Evolutionary conservation across 73 alveolate genomes (phyloP).

Genomic region (Loxodes magnus): DNA sequence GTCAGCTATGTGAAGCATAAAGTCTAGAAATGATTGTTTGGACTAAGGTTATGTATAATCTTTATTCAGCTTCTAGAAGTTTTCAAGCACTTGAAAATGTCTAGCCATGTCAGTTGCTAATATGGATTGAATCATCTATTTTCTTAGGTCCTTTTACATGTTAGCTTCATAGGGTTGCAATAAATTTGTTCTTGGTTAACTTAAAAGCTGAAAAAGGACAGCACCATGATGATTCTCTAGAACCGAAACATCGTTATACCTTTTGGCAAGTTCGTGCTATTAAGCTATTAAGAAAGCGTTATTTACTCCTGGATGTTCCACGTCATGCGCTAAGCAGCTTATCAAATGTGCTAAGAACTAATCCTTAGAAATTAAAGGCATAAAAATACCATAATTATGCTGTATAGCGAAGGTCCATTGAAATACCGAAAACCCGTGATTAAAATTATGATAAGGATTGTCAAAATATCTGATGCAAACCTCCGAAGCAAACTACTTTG

Average conservation of each 20-base stretch:
- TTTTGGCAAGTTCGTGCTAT: constrained; percentile 56
- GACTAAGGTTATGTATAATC: neutral
- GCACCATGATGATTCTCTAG: constrained; percentile 81
- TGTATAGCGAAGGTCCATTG: neutral
- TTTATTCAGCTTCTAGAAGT: neutral
- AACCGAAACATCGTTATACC: constrained; percentile 73
- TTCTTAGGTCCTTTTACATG: neutral
- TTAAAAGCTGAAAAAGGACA: constrained; percentile 54
- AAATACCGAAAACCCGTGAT: constrained; percentile 2
- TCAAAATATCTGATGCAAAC: neutral
- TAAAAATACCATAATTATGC: neutral
- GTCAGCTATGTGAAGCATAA: neutral
- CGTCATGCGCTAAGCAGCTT: constrained; percentile 63
- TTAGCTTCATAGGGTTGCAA: neutral
- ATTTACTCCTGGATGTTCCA: constrained; percentile 81
- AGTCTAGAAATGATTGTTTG: neutral
- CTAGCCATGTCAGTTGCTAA: constrained; percentile 12
- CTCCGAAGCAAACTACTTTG: too few relatives aligned
- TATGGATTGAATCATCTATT: neutral
- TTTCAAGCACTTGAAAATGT: constrained; percentile 1
- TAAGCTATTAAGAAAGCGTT: constrained; percentile 62
- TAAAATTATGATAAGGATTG: constrained; percentile 9
- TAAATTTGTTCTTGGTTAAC: constrained; percentile 55
- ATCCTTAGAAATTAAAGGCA: neutral
- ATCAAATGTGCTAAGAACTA: constrained; percentile 41